Base-by-base conservation (phyloP, 2,329 filamentous ascomycete genomes). In the Fusarium secorum region DNA sequence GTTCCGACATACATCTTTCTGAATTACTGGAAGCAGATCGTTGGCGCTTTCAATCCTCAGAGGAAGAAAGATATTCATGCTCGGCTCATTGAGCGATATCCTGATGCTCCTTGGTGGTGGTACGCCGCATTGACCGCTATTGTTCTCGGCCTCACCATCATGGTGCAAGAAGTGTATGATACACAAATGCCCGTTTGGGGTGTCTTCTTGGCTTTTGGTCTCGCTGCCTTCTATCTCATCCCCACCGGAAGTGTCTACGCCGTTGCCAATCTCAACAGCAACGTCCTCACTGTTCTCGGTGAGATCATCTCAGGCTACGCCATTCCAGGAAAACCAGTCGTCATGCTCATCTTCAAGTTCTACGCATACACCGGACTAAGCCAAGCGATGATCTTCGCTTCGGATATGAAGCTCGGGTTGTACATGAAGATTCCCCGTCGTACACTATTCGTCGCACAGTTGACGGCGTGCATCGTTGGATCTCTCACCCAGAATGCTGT, bases 401-500 rank as follows among this genome's bases (percentile, higher is more conserved):
- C 52, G 1, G 58, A 60, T 2, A 60, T 60, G 58, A 60, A 60
- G 4, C 58, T 60, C 4, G 52, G 58, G 5, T 1, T 60, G 5
- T 60, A 60, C 32, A 60, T 60, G 52, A 60, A 60, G 11, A 58
- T 60, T 3, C 52, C 58, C 7, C 58, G 58, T 7, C 52, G 58
- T 0, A 60, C 58, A 0, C 17, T 60, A 0, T 60, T 60, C 4
- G n/a, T 46, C 8, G 39, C 52, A 5, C 58, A 60, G 6, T 39
- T 58, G 11, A 60, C 58, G 0, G 41, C 58, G 0, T 60, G 58
- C 1, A 60, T 60, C 4, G 52, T 60, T 14, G 58, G 58, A 1
- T 58, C 58, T 9, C 58, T 60, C 5, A 60, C 58, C 0, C 52
- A 60, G 0, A 60, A 60, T 1, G 58, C 52, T 0, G 58, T 60